phyloP scores from a whole-genome alignment of 805 yeast species.

The Dipodascopsis tothii region DNA sequence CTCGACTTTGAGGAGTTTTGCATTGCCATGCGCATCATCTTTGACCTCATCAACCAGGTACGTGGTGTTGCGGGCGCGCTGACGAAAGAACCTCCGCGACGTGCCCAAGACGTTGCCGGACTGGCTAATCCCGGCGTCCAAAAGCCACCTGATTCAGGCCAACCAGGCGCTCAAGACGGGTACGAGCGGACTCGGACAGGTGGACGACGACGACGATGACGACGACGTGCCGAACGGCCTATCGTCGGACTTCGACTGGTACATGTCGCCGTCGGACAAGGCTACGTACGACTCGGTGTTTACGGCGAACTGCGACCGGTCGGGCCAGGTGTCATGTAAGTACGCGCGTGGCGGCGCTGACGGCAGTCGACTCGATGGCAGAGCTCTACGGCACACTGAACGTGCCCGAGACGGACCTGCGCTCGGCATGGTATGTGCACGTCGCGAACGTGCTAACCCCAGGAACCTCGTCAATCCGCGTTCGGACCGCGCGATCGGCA shows the following conservation, averaged over 20 bases:
- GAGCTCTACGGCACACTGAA: slow-evolving; percentile 64
- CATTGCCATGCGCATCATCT: slow-evolving; percentile 90
- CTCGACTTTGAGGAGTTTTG: slow-evolving; percentile 97
- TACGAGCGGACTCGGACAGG: slow-evolving; percentile 15
- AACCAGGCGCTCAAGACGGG: slow-evolving; percentile 52
- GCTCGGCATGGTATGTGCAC: slow-evolving; percentile 64
- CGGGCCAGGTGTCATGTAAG: slow-evolving; percentile 62
- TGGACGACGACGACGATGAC: slow-evolving; percentile 28
- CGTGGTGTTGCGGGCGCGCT: slow-evolving; percentile 27
- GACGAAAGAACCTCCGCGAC: slow-evolving; percentile 24
- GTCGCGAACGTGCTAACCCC: not conserved
- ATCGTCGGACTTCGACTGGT: slow-evolving; percentile 83
- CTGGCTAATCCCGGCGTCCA: slow-evolving; percentile 89
- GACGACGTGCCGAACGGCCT: slow-evolving; percentile 60
- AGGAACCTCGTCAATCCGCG: slow-evolving; percentile 81
- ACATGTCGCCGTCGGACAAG: slow-evolving; percentile 83
- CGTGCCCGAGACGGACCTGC: slow-evolving; percentile 76
- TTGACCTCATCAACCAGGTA: slow-evolving; percentile 78
- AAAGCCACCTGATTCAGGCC: slow-evolving; percentile 78
- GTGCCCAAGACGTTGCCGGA: slow-evolving; percentile 73
- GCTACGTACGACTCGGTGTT: slow-evolving; percentile 71
- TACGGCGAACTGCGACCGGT: slow-evolving; percentile 62
- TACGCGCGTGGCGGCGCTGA: not conserved
- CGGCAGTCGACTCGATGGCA: slow-evolving; percentile 48
- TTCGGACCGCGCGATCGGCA: slow-evolving; percentile 77